A percentile compares a stretch with the other conserved stretches of the same genome.
phyloP scores from a whole-genome alignment of 768 basidiomycete species.

The Phlebiopsis flavidoalba region DNA sequence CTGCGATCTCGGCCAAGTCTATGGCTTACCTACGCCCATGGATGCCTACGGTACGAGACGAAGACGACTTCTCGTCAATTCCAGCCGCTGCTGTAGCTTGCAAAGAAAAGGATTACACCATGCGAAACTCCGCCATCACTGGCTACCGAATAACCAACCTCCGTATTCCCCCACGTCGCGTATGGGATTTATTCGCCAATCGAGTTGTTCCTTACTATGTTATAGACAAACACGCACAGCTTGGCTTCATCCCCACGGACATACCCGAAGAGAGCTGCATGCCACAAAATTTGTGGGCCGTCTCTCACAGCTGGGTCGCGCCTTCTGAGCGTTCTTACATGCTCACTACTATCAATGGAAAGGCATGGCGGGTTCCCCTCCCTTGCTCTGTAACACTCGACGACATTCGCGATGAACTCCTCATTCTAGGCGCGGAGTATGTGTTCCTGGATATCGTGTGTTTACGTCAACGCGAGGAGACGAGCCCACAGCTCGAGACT shows the following conservation, averaged over 20 bases:
- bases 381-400: background rate
- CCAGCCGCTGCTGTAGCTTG: background rate
- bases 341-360: background rate
- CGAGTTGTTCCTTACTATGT: background rate
- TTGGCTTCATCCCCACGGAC: background rate
- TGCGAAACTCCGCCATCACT: background rate
- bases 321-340: background rate
- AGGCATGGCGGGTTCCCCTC: background rate
- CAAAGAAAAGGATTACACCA: background rate
- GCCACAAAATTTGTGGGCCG: background rate
- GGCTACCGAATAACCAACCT: background rate
- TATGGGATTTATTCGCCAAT: background rate
- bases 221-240: background rate
- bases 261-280: background rate
- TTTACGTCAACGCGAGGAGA: background rate
- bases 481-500: background rate
- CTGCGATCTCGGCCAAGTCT: background rate
- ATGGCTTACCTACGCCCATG: background rate
- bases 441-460: background rate
- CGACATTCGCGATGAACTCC: background rate
- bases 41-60: background rate
- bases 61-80: background rate
- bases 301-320: background rate
- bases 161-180: background rate
- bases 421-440: background rate